Base-by-base conservation (phyloP, 768 basidiomycete species). In the Vararia minispora region DNA sequence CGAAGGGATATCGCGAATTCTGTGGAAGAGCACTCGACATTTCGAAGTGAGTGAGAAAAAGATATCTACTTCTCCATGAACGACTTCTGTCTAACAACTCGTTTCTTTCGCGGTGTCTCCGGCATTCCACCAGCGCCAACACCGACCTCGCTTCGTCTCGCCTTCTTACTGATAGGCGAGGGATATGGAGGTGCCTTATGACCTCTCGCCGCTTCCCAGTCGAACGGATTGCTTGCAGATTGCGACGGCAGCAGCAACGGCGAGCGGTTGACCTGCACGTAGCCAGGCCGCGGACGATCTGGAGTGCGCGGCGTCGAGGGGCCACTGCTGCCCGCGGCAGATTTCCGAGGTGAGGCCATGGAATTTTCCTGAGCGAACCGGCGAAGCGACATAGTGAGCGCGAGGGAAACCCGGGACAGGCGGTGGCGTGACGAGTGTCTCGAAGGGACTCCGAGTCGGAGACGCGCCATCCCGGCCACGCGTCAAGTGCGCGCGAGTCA, bases 171-270 rank as follows among this genome's bases (percentile, higher is more conserved):
- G 6, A 66, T 53, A 2, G 82, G 82, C 0, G 77, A 76, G 3
- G 64, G 65, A 65, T 81, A 89, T 3, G 86, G 86, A 3, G 86
- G 73, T 3, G 82, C 77, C 44, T 66, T 68, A 35, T 71, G 65
- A 1, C 73, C 67, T n/a, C 79, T 67, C 10, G 77, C 87, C 0
- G 87, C 86, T 22, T 83, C 79, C 87, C 87, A 89, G 61, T 90
- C 86, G 50, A 90, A 90, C 1, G 86, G 81, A 7, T 69, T 58
- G 6, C 80, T 79, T 1, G 81, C 78, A 5, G 85, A 84, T 33
- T 82, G 65, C 3, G 86, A 88, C 4, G 82, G 76, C 0, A 79
- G 76, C 2, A 70, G 59, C 25, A 72, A 74, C 3, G 71, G 84
- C 8, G 71, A 81, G 28, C 77, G 40, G 65, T 55, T 76, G 57